Percentiles rank a stretch among this genome's conserved stretches.
Conservation (phyloP, 2,329 filamentous ascomycete genomes). For the Stagonosporopsis cucurbitacearum region DNA sequence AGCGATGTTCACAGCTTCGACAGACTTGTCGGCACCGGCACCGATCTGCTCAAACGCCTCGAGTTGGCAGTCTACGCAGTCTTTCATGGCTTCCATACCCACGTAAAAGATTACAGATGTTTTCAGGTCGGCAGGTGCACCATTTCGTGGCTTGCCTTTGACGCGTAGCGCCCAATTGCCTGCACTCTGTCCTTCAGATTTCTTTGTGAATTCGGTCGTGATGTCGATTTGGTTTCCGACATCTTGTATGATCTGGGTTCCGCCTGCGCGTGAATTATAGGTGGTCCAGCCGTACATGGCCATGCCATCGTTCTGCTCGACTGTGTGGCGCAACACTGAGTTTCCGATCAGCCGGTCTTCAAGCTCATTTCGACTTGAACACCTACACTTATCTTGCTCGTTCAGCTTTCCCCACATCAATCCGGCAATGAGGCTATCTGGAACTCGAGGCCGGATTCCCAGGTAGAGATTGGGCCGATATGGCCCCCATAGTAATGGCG, state of each 20-base stretch:
- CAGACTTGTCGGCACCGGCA: constrained; percentile 53
- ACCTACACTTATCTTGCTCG: constrained; percentile 74
- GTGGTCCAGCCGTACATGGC: constrained; percentile 96
- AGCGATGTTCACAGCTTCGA: constrained; percentile 68
- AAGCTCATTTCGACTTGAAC: background rate
- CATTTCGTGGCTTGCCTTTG: constrained; percentile 75
- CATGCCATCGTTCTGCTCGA: constrained; percentile 92
- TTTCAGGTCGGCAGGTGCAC: constrained; percentile 68
- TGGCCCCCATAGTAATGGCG: constrained; percentile 92
- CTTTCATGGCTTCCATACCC: constrained; percentile 74
- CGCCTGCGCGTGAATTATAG: constrained; percentile 86
- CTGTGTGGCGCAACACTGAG: constrained; percentile 79
- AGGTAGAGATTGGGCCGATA: constrained; percentile 95
- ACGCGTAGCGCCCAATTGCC: constrained; percentile 91
- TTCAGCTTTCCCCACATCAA: constrained; percentile 90
- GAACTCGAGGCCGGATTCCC: constrained; percentile 79
- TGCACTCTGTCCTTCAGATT: constrained; percentile 81
- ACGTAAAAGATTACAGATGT: constrained; percentile 83
- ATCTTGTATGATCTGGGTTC: constrained; percentile 87
- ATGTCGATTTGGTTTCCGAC: constrained; percentile 84
- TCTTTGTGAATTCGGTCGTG: constrained; percentile 89
- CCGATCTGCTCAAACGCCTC: constrained; percentile 63
- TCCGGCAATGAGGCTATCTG: constrained; percentile 78
- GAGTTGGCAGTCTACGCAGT: constrained; percentile 53
- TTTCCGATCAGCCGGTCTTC: constrained; percentile 14